Evolutionary conservation across 768 basidiomycete genomes (phyloP), one percentile per base, ranked within the genome.

Genomic region (Hortiboletus campestris): DNA sequence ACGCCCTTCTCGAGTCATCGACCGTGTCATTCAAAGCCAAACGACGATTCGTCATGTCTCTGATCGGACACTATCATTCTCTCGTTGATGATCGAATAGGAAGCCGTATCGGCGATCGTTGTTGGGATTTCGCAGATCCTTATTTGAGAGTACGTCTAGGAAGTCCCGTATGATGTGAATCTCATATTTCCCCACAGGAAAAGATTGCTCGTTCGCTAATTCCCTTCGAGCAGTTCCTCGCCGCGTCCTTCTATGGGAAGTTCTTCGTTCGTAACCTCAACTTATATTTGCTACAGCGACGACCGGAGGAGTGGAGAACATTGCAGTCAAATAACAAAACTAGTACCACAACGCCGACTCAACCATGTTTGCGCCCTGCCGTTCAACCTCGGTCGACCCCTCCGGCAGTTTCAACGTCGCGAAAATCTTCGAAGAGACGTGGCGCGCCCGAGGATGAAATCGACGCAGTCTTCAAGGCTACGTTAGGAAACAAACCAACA

Each of bases 61-160:
- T 96, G 65, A 80, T 94, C 38, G 91, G 87, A 7, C 81, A 87
- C 56, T 97, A 87, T 72, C 86, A 88, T 66, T 67, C 75, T 31
- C 84, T 99, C 34, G 90, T 89, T 6, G 89, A 95, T 67, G 93
- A 98, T 68, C 84, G 89, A 43, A 84, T 97, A 59, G 97, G 97
- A 43, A 92, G 91, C 63, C 80, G 93, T 45, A 85, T 98, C 1
- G 91, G 83, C 6, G 96, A 95, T 64, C 84, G 88, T n/a, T 91
- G 89, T 61, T 98, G 94, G 93, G 84, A 80, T 1, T 84, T 82
- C 58, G 86, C 90, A n/a, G 97, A 99, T 73, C 87, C 91, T 1
- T 98, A 90, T 72, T 80, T 97, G 60, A 94, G 89, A 77, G 94
- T 94, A 57, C 22, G 57, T 46, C n/a, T 29, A 44, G 16, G 35